Evolutionary conservation across 305 asterid genomes (phyloP), one percentile per base, ranked within the genome.

Genomic region (Fraxinus paxiana): DNA sequence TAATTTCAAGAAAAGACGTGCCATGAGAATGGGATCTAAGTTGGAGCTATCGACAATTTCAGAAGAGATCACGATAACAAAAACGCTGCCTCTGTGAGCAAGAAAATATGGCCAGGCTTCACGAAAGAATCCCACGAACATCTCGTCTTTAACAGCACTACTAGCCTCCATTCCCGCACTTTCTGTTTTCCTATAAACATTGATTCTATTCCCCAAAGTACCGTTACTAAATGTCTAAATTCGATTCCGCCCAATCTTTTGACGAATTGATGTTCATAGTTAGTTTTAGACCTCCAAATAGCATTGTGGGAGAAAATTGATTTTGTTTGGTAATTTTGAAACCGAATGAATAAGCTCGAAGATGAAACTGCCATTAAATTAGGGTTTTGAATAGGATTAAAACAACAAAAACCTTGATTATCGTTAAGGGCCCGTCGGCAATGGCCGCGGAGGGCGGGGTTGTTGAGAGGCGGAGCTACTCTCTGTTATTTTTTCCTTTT

Each of bases 61-160:
- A 78, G 98, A 88, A 28, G 98, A 91, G 31, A 94, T 85, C 73
- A 92, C 69, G 67, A 92, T 89, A 37, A 94, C 97, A 80, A 94
- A 94, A 77, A 95, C 90, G 84, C 98, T 92, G 77, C 97, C 96
- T 51, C 98, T 83, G 84, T 92, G 98, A 30, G 98, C 97, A 73
- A 65, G 89, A 81, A 93, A 89, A 82, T 94, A 96, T 2, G 98
- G 98, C 97, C 98, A 96, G 1, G 98, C 88, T 87, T 92, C 98
- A 35, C 97, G 89, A 54, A 94, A 96, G 86, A 94, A 96, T 5
- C 84, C 81, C 82, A 96, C 97, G 82, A 96, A 96, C 37, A 87
- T 86, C 82, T 91, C 98, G 77, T 92, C 98, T 75, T 93, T 89
- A 1, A 86, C 84, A 20, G 87, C 87, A 30, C 69, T 77, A 59